Conservation (phyloP, 2,329 filamentous ascomycete species). For the Fusarium sp. region DNA sequence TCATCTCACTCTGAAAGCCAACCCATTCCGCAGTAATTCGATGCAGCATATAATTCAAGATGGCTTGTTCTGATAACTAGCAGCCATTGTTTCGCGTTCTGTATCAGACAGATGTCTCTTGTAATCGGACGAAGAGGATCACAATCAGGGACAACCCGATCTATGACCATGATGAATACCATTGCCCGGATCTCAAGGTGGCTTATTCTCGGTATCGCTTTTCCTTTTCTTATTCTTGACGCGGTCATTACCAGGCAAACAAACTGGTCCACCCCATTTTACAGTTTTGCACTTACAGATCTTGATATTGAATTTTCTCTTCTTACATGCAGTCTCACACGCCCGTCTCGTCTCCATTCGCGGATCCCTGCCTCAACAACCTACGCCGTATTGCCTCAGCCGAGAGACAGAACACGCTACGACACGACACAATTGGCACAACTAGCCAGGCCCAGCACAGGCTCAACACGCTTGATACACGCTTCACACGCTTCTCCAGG, state of each 20-base stretch:
- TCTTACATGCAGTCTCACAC: constrained; percentile 38
- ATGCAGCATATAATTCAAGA: constrained; percentile 25
- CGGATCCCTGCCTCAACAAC: constrained; percentile 46
- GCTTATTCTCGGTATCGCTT: constrained; percentile 15
- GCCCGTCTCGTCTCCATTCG: constrained; percentile 41
- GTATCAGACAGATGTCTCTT: constrained; percentile 29
- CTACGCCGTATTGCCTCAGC: constrained; percentile 45
- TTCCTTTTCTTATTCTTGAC: constrained; percentile 22
- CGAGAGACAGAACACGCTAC: constrained; percentile 50
- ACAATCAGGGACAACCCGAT: constrained; percentile 9
- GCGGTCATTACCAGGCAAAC: constrained; percentile 27
- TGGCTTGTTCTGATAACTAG: constrained; percentile 3
- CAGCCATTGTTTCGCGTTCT: constrained; percentile 20
- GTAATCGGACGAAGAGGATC: constrained; percentile 4
- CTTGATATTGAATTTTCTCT: neutral
- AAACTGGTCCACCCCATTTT: constrained; percentile 13
- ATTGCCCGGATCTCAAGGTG: constrained; percentile 9
- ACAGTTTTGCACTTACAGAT: constrained; percentile 13
- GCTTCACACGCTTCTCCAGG: constrained; percentile 37
- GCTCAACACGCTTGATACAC: constrained; percentile 42
- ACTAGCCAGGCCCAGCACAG: constrained; percentile 34
- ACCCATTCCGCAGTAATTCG: constrained; percentile 14
- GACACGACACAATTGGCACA: constrained; percentile 51
- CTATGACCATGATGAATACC: constrained; percentile 14
- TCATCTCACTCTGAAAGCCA: constrained; percentile 13